Evolutionary conservation across 1,284 basidiomycete species (phyloP).

Genomic region (Rhizoctonia solani): DNA sequence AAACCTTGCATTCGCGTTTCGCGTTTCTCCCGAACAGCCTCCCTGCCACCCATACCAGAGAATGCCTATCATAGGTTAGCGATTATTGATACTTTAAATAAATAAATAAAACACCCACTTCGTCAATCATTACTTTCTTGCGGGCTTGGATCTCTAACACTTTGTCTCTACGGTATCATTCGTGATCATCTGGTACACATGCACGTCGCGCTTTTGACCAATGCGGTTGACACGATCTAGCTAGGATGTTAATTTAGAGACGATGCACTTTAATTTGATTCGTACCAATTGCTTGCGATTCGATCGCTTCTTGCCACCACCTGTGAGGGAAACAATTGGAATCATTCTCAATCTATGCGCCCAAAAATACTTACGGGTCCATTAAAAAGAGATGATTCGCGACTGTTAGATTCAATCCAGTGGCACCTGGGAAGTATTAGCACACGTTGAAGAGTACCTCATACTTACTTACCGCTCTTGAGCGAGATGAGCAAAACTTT

Average conservation of each 20-base stretch:
- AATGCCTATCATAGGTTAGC: constrained; percentile 60
- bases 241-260: constrained; percentile 4
- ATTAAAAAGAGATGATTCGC: constrained; percentile 91
- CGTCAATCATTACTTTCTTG: constrained; percentile 72
- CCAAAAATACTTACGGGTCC: constrained; percentile 58
- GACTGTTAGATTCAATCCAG: constrained; percentile 86
- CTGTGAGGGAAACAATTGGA: not conserved
- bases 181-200: constrained; percentile 86
- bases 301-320: constrained; percentile 69
- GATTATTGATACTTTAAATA: constrained; percentile 19
- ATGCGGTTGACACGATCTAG: constrained; percentile 54
- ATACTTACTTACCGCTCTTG: constrained; percentile 51
- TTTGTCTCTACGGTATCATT: constrained; percentile 84
- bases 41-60: constrained; percentile 70
- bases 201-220: constrained; percentile 78
- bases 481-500: constrained; percentile 85
- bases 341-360: not conserved
- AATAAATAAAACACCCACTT: constrained; percentile 50
- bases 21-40: constrained; percentile 65
- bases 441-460: constrained; percentile 46
- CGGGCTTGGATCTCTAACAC: constrained; percentile 82
- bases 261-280: not conserved
- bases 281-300: constrained; percentile 79
- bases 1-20: constrained; percentile 75
- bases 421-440: constrained; percentile 53